A percentile compares a stretch with the other conserved stretches of the same genome.
Evolutionary conservation across 441 rosid genomes (phyloP).

Genomic region (Melastoma candidum): DNA sequence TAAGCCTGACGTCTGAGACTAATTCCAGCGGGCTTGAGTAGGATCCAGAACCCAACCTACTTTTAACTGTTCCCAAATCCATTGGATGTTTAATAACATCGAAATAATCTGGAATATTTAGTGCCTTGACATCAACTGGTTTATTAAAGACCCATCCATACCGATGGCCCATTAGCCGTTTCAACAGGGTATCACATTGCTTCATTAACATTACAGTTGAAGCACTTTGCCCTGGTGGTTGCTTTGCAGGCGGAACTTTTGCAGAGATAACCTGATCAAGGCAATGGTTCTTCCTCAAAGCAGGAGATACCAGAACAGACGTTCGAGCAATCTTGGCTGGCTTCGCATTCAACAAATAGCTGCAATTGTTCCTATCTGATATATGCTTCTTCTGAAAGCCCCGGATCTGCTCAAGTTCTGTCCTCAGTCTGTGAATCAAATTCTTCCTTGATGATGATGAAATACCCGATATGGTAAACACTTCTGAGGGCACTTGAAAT

Average conservation of each 20-base stretch:
- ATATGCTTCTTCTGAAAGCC: slow-evolving; percentile 37
- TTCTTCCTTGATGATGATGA: slow-evolving; percentile 37
- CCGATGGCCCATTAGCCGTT: slow-evolving; percentile 51
- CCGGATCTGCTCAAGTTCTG: slow-evolving; percentile 47
- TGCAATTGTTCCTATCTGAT: slow-evolving; percentile 33
- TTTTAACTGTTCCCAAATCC: slow-evolving; percentile 58
- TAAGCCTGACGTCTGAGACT: slow-evolving; percentile 51
- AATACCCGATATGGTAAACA: slow-evolving; percentile 35
- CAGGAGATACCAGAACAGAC: slow-evolving; percentile 31
- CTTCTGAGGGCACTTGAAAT: slow-evolving; percentile 41
- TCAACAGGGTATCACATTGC: slow-evolving; percentile 49
- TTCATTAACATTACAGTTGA: slow-evolving; percentile 41
- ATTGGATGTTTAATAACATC: slow-evolving; percentile 54
- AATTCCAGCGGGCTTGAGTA: slow-evolving; percentile 56
- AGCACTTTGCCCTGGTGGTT: slow-evolving; percentile 23
- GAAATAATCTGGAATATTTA: slow-evolving; percentile 57
- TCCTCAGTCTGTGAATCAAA: slow-evolving; percentile 31
- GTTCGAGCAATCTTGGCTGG: slow-evolving; percentile 22
- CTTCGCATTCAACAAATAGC: slow-evolving; percentile 27
- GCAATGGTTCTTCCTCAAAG: slow-evolving; percentile 36
- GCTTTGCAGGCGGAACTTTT: slow-evolving; percentile 32
- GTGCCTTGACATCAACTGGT: slow-evolving; percentile 50
- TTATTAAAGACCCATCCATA: slow-evolving; percentile 53
- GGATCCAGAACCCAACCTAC: slow-evolving; percentile 31
- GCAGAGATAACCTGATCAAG: slow-evolving; percentile 36